Evolutionary conservation across 2,329 filamentous ascomycete species (phyloP).

Genomic region (Xylariaceae sp.): DNA sequence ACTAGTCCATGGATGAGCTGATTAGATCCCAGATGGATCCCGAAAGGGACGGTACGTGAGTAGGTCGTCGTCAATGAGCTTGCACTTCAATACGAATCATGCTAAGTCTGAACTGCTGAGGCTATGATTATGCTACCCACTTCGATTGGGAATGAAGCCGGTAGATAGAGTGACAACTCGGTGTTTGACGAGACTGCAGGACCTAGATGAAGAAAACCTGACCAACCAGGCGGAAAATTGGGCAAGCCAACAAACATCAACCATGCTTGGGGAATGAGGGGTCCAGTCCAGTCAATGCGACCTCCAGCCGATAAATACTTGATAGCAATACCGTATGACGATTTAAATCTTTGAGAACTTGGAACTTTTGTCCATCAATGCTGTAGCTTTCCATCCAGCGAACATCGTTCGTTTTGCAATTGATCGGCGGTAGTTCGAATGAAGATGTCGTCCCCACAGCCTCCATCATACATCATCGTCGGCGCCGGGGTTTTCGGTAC

Average conservation of each 20-base stretch:
- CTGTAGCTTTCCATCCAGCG: background rate
- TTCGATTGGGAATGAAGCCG: background rate
- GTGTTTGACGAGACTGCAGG: background rate
- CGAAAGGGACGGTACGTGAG: background rate
- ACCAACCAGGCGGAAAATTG: slow-evolving; percentile 11
- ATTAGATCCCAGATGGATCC: background rate
- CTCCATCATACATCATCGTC: slow-evolving; percentile 60
- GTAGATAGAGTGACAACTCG: background rate
- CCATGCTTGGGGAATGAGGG: slow-evolving; percentile 17
- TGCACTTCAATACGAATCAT: background rate
- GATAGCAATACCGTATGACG: background rate
- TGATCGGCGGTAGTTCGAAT: background rate
- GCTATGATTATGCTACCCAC: background rate
- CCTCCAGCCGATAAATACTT: background rate
- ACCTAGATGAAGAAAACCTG: background rate
- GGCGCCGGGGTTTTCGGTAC: slow-evolving; percentile 71
- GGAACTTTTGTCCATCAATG: background rate
- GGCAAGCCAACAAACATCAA: slow-evolving; percentile 8
- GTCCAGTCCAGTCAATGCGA: slow-evolving; percentile 5
- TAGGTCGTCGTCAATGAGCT: background rate
- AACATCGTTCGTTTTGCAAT: background rate
- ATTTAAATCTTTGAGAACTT: background rate
- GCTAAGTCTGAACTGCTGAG: background rate
- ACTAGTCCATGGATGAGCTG: background rate
- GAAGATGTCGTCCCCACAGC: slow-evolving; percentile 6